Conservation (phyloP, 495 filamentous ascomycete species). For the Barbatosphaeria neglecta region DNA sequence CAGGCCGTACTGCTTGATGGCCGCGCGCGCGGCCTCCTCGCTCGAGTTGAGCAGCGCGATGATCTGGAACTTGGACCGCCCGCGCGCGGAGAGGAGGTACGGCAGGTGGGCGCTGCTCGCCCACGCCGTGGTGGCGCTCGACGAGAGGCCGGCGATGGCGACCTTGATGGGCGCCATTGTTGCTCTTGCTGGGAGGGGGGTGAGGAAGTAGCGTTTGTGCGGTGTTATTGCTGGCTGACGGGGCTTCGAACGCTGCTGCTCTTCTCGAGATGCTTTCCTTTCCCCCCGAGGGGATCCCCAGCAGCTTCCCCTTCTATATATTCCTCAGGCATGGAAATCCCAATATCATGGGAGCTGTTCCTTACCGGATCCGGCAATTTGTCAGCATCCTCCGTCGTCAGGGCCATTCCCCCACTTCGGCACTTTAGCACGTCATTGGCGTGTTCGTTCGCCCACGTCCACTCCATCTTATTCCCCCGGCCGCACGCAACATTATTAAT, state of each 20-base stretch:
- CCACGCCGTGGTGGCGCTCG: conserved; percentile 36
- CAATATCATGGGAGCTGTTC: neutral
- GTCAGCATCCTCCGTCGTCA: too few relatives aligned
- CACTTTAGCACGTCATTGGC: too few relatives aligned
- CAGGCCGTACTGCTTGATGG: conserved; percentile 36
- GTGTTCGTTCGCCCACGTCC: too few relatives aligned
- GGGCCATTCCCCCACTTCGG: too few relatives aligned
- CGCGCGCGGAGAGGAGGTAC: conserved; percentile 33
- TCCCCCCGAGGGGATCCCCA: neutral
- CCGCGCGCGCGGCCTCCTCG: conserved; percentile 31
- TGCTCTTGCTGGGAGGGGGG: too few relatives aligned
- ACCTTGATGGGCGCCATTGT: conserved; percentile 41
- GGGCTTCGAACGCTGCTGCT: neutral
- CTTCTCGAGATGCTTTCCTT: too few relatives aligned
- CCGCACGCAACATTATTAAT: too few relatives aligned
- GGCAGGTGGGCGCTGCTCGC: conserved; percentile 44
- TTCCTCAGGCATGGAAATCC: too few relatives aligned
- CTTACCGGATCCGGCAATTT: neutral
- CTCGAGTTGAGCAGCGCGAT: conserved; percentile 49
- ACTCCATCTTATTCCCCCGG: too few relatives aligned
- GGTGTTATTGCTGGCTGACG: too few relatives aligned
- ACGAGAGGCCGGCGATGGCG: conserved; percentile 48
- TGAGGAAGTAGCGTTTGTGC: too few relatives aligned
- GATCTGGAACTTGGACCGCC: conserved; percentile 37
- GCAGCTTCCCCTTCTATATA: neutral